phyloP scores from a whole-genome alignment of 2,329 filamentous ascomycete species.

The Arthrobotrys megalospora region DNA sequence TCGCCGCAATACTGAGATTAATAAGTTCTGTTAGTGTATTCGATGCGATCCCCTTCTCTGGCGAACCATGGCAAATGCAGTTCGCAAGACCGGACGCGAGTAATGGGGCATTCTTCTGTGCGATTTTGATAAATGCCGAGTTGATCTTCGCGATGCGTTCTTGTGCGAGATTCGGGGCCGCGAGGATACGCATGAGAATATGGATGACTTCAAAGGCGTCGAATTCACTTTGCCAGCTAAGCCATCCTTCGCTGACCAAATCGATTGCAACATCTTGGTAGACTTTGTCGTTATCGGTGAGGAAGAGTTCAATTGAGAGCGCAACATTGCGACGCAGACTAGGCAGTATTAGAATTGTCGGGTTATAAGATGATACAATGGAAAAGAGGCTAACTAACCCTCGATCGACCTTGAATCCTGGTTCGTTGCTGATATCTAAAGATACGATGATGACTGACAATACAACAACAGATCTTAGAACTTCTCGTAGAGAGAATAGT shows the following conservation, averaged over 20 bases:
- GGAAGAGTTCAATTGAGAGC: slow-evolving; percentile 63
- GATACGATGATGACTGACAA: slow-evolving; percentile 62
- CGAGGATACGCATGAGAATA: slow-evolving; percentile 63
- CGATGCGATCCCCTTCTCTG: slow-evolving; percentile 52
- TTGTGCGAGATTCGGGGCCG: slow-evolving; percentile 54
- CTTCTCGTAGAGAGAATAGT: slow-evolving; percentile 62
- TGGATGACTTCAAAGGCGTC: slow-evolving; percentile 64
- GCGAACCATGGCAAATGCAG: slow-evolving; percentile 62
- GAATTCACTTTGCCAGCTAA: slow-evolving; percentile 62
- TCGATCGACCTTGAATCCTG: slow-evolving; percentile 59
- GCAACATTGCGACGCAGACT: slow-evolving; percentile 63
- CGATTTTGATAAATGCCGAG: slow-evolving; percentile 62
- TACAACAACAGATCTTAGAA: slow-evolving; percentile 62
- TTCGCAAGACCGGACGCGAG: slow-evolving; percentile 63
- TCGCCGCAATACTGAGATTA: slow-evolving; percentile 62
- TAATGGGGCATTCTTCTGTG: slow-evolving; percentile 62
- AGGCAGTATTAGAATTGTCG: neutral
- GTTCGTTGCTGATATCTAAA: slow-evolving; percentile 58
- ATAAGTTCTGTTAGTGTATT: slow-evolving; percentile 58
- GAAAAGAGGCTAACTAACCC: slow-evolving; percentile 12
- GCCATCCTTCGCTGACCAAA: slow-evolving; percentile 63
- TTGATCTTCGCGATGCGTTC: slow-evolving; percentile 52
- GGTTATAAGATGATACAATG: neutral
- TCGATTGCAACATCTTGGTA: slow-evolving; percentile 64
- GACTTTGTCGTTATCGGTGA: slow-evolving; percentile 62